These are phyloP conservation scores for Beta corolliflora DNA, from an alignment of 179 eudicot species.

Conservation along the genomic window DNA sequence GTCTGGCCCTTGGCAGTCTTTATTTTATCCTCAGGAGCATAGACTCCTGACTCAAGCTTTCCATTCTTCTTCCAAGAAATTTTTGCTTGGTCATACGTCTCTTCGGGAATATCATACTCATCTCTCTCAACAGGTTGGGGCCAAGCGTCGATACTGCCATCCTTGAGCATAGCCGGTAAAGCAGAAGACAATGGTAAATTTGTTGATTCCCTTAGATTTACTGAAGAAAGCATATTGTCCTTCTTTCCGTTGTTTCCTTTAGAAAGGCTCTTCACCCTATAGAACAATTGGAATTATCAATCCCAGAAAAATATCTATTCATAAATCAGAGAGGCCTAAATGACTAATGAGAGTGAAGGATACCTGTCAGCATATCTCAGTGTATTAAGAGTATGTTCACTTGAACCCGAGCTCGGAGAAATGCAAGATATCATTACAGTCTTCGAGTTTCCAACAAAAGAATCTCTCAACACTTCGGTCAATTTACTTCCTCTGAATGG, in stretches of 20 bases:
- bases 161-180: conserved; percentile 51
- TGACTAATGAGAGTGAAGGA: not conserved
- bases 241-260: conserved; percentile 54
- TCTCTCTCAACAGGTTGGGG: conserved; percentile 57
- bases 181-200: conserved; percentile 55
- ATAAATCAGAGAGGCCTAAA: not conserved
- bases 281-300: not conserved
- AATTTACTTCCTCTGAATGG: conserved; percentile 66
- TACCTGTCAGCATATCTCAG: conserved; percentile 71
- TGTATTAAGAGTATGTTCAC: conserved; percentile 67
- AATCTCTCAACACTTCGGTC: conserved; percentile 63
- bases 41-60: conserved; percentile 46
- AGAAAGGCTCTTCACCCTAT: conserved; percentile 67
- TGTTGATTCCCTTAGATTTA: conserved; percentile 75
- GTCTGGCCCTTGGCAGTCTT: conserved; percentile 55
- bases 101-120: conserved; percentile 62
- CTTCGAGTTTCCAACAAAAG: conserved; percentile 61
- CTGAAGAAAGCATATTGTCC: conserved; percentile 45
- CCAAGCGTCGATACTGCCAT: conserved; percentile 61
- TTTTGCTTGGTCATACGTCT: conserved; percentile 70
- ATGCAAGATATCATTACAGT: conserved; percentile 70
- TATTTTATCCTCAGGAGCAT: conserved; percentile 51
- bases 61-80: conserved; percentile 57
- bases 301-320: too few species aligned
- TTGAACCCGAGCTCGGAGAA: conserved; percentile 64